phyloP scores from a whole-genome alignment of 176 grass and related monocot genomes.

The Phragmites australis region DNA sequence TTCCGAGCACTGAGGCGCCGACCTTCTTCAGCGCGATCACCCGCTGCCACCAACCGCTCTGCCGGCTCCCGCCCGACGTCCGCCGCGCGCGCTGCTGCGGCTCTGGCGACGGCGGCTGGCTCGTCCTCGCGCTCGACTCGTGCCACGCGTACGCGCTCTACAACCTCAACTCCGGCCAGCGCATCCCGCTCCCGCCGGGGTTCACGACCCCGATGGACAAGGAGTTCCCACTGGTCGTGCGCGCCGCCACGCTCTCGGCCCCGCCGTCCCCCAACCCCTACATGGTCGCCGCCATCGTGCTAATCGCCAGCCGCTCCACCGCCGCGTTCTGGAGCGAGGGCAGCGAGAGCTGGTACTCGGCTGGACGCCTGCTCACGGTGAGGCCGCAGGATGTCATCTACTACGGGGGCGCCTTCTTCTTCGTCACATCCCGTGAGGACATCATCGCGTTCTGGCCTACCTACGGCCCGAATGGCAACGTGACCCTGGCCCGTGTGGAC shows the following conservation, averaged over 20 bases:
- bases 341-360: conserved; percentile 7
- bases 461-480: too few relatives aligned
- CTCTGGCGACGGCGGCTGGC: conserved; percentile 37
- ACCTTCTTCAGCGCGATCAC: conserved; percentile 39
- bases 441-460: background rate
- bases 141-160: conserved; percentile 30
- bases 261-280: background rate
- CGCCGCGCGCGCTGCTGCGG: conserved; percentile 39
- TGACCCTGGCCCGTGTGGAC: background rate
- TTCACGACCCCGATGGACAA: rapidly evolving
- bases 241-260: conserved; percentile 28
- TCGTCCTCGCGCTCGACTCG: conserved; percentile 31
- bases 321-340: conserved; percentile 38
- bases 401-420: conserved; percentile 25
- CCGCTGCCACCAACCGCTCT: background rate
- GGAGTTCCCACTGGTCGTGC: conserved; percentile 13
- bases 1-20: conserved; percentile 40
- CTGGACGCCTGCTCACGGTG: background rate
- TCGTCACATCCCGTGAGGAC: conserved; percentile 18
- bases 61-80: conserved; percentile 33
- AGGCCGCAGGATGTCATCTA: conserved; percentile 35
- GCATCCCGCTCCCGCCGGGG: conserved; percentile 19
- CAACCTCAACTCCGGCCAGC: conserved; percentile 20
- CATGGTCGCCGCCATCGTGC: conserved; percentile 43
- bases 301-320: background rate